Base-by-base conservation (phyloP, 2,329 filamentous ascomycete species). In the Penicillium sp. region DNA sequence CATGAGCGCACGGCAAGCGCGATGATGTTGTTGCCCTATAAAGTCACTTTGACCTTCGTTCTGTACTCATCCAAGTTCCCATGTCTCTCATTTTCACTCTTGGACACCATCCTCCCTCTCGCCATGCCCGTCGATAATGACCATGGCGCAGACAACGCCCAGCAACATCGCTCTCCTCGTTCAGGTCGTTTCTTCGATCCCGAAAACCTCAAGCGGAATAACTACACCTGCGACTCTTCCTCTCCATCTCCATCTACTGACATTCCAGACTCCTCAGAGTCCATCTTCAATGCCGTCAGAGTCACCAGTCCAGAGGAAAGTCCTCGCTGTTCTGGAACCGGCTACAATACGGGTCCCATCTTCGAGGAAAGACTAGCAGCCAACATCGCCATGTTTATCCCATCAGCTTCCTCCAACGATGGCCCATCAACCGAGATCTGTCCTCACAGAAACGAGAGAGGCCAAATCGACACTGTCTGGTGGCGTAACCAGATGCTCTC, bases 231-330 rank as follows among this genome's bases (percentile, higher is more conserved):
- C 13, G 29, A 47, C 22, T 53, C 54, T 16, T 41, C 42, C 10
- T 51, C 40, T 4, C 14, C 26, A 22, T 43, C 51, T 32, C 43
- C 39, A 8, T 51, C 44, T 13, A 44, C 43, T 11, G 39, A 55
- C 35, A 44, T 47, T n/a, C 44, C 40, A 26, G 47, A 46, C 14
- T 60, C 56, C 9, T 56, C 55, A 0, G 64, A 66, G 35, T 63
- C 63, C 11, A 68, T 73, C 10, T 70, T 63, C 50, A 63, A 71
- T 52, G 69, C 69, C 6, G 49, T 60, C 31, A 49, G 62, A 37
- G 62, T 63, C 24, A 60, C 58, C 23, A 65, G 66, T 5, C 54
- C 56, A 16, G 56, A 52, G 28, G 57, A 63, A 23, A 57, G 54
- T n/a, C 28, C 41, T 16, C 48, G 42, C 6, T 48, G 36, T 22